Conservation (phyloP, 75 land plant genomes). For the Selaginella moellendorffii region DNA sequence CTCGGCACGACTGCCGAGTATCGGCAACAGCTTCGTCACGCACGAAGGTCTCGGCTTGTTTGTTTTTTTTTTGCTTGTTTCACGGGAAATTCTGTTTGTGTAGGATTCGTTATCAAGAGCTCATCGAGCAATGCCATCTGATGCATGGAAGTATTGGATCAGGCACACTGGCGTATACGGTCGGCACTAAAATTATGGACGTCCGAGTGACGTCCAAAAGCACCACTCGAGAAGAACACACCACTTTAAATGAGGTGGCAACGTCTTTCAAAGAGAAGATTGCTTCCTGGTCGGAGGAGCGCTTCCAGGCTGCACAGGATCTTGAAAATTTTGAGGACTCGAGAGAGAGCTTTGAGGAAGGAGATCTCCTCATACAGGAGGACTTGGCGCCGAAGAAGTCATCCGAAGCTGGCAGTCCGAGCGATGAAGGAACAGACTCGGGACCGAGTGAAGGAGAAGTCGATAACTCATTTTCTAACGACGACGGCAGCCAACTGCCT, state of each 20-base stretch:
- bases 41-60: no score
- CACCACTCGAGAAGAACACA: constrained; percentile 25
- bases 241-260: neutral
- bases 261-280: neutral
- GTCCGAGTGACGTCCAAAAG: constrained; percentile 51
- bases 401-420: no score
- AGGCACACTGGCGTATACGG: constrained; percentile 68
- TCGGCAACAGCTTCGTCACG: constrained; percentile 19
- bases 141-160: constrained; percentile 89
- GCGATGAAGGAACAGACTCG: constrained; percentile 11
- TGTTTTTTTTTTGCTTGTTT: no score
- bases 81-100: no score
- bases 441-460: constrained; percentile 13
- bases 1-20: constrained; percentile 18
- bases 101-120: constrained; percentile 59
- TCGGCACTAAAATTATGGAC: constrained; percentile 85
- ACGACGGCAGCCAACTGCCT: constrained; percentile 16
- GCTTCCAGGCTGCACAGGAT: constrained; percentile 13
- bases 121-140: constrained; percentile 53
- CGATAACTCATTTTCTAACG: constrained; percentile 5
- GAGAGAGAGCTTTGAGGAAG: constrained; percentile 21
- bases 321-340: constrained; percentile 21
- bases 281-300: constrained; percentile 18
- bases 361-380: constrained; percentile 3
- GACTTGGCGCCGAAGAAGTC: constrained; percentile 13